Conservation (phyloP, 306 rosid species). For the Fagus sylvatica region DNA sequence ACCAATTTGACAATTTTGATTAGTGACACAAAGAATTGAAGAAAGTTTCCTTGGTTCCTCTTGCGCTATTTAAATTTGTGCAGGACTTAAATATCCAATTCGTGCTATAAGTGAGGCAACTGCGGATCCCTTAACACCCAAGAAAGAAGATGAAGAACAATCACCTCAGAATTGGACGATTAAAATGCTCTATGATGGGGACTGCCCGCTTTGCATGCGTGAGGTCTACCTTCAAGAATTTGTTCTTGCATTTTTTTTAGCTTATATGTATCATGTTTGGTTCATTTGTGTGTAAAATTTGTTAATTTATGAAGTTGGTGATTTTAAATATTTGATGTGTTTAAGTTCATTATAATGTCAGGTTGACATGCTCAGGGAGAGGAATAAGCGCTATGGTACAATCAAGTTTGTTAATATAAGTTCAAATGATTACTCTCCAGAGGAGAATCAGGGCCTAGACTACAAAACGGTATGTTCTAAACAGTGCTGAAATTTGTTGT, state of each 20-base stretch:
- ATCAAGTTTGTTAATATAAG: slow-evolving; percentile 90
- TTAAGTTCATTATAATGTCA: slow-evolving; percentile 23
- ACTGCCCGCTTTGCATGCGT: slow-evolving; percentile 92
- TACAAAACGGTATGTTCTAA: slow-evolving; percentile 62
- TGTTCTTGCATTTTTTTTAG: neutral
- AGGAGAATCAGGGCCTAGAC: slow-evolving; percentile 68
- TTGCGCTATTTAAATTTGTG: neutral
- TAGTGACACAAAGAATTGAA: neutral
- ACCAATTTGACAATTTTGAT: neutral
- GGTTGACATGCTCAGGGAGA: slow-evolving; percentile 79
- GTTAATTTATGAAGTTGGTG: neutral
- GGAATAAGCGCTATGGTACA: slow-evolving; percentile 60
- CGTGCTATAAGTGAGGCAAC: slow-evolving; percentile 56
- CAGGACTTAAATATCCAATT: slow-evolving; percentile 42
- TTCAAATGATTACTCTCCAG: slow-evolving; percentile 66
- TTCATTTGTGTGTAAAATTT: neutral
- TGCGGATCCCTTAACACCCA: slow-evolving; percentile 41
- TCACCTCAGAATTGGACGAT: slow-evolving; percentile 70
- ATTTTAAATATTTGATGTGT: neutral
- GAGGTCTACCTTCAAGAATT: slow-evolving; percentile 44
- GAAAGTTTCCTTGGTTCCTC: neutral
- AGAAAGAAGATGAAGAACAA: slow-evolving; percentile 43
- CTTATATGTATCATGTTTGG: neutral
- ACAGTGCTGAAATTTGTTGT: neutral
- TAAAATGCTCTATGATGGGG: slow-evolving; percentile 94